phyloP scores from a whole-genome alignment of 2,329 filamentous ascomycete species.

The Aspergillus candidus region DNA sequence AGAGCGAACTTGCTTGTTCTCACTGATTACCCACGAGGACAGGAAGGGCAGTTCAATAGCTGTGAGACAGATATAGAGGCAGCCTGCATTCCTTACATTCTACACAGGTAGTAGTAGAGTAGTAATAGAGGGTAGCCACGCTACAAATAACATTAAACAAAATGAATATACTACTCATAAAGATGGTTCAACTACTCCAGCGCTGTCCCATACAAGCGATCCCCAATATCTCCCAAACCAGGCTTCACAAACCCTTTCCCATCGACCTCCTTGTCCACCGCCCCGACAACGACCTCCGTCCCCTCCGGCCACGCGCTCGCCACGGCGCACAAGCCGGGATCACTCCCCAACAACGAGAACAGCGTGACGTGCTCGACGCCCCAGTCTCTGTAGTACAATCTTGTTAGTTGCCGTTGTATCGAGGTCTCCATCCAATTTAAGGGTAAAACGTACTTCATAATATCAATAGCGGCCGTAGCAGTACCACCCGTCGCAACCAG shows the following conservation, averaged over 20 bases:
- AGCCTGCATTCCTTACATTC: too few relatives aligned
- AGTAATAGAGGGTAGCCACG: too few relatives aligned
- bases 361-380: constrained; percentile 24
- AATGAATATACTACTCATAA: too few relatives aligned
- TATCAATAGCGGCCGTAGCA: constrained; percentile 20
- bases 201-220: constrained; percentile 23
- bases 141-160: too few relatives aligned
- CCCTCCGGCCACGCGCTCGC: constrained; percentile 22
- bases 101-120: too few relatives aligned
- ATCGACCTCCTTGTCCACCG: constrained; percentile 20
- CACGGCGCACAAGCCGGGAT: constrained; percentile 14
- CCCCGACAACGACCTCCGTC: constrained; percentile 21
- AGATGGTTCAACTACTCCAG: constrained; percentile 1
- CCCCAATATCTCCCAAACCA: constrained; percentile 26
- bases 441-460: constrained; percentile 18
- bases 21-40: too few relatives aligned
- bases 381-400: constrained; percentile 18
- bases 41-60: too few relatives aligned
- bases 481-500: constrained; percentile 26
- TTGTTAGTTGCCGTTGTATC: background rate
- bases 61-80: too few relatives aligned
- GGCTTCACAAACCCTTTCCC: constrained; percentile 22
- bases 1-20: too few relatives aligned
- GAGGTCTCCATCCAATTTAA: too few relatives aligned
- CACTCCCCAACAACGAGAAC: constrained; percentile 21